A percentile compares a stretch with the other conserved stretches of the same genome.
Conservation (phyloP, 2,329 filamentous ascomycete genomes). For the Aspergillus novofumigatus region DNA sequence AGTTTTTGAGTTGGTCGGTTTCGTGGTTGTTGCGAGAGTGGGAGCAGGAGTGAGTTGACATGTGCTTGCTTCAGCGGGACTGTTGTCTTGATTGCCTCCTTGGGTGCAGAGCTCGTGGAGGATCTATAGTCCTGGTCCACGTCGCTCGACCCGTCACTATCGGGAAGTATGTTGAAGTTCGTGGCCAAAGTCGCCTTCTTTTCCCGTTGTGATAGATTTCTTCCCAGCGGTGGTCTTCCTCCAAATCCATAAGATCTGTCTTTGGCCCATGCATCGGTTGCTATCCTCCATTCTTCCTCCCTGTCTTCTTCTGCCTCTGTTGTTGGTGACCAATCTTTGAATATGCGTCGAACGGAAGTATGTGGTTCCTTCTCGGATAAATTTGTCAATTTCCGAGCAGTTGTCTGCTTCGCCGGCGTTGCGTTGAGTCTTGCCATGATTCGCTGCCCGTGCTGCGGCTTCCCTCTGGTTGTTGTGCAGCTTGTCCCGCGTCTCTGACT, state of each 20-base stretch:
- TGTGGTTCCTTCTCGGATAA: neutral
- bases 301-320: slow-evolving; percentile 1
- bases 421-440: slow-evolving; percentile 15
- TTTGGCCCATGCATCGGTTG: slow-evolving; percentile 6
- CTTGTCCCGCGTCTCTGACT: neutral
- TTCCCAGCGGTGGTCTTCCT: slow-evolving; percentile 8
- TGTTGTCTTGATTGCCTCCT: slow-evolving; percentile 15
- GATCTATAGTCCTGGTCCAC: slow-evolving; percentile 8
- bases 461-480: neutral
- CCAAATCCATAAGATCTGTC: slow-evolving; percentile 1
- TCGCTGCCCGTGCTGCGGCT: neutral
- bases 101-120: slow-evolving; percentile 10
- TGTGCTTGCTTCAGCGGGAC: slow-evolving; percentile 27
- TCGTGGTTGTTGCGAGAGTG: slow-evolving; percentile 20
- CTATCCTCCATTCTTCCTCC: slow-evolving; percentile 9
- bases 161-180: slow-evolving; percentile 30
- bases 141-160: slow-evolving; percentile 19
- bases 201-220: slow-evolving; percentile 15
- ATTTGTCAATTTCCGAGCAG: neutral
- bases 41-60: slow-evolving; percentile 33
- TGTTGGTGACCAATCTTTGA: neutral
- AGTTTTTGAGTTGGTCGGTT: slow-evolving; percentile 22
- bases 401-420: slow-evolving; percentile 1
- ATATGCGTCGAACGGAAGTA: neutral
- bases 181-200: slow-evolving; percentile 13